Conservation (phyloP, 257 asterid genomes). For the Rehmannia glutinosa region DNA sequence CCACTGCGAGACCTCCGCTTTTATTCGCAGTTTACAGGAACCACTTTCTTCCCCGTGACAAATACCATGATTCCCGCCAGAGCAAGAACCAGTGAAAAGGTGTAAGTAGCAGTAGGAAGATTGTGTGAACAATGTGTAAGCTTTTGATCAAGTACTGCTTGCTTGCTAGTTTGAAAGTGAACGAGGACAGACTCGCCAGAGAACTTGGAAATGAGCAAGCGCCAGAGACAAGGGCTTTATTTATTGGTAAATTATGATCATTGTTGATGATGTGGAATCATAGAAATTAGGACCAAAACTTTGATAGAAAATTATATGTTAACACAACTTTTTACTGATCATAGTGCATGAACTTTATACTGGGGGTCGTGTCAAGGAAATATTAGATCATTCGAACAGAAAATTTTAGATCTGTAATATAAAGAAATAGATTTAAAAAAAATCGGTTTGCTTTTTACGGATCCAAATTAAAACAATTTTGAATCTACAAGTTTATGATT, state of each 20-base stretch:
- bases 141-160: not conserved
- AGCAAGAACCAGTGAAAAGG: not conserved
- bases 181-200: not conserved
- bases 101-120: not conserved
- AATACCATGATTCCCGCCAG: conserved; percentile 12
- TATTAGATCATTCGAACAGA: too few relatives aligned
- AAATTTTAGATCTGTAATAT: too few relatives aligned
- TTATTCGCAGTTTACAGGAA: conserved; percentile 54
- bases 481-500: too few relatives aligned
- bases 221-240: not conserved
- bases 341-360: too few relatives aligned
- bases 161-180: not conserved
- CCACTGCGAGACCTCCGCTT: conserved; percentile 52
- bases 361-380: too few relatives aligned
- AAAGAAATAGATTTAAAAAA: too few relatives aligned
- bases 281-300: not conserved
- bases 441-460: too few relatives aligned
- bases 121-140: not conserved
- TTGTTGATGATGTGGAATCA: not conserved
- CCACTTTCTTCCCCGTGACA: conserved; percentile 45
- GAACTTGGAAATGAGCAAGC: not conserved
- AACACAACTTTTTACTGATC: too few relatives aligned
- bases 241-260: not conserved
- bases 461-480: too few relatives aligned
- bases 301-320: not conserved